These are phyloP conservation scores for Populus tomentosa DNA, from an alignment of 441 rosid species.

Conservation along the genomic window DNA sequence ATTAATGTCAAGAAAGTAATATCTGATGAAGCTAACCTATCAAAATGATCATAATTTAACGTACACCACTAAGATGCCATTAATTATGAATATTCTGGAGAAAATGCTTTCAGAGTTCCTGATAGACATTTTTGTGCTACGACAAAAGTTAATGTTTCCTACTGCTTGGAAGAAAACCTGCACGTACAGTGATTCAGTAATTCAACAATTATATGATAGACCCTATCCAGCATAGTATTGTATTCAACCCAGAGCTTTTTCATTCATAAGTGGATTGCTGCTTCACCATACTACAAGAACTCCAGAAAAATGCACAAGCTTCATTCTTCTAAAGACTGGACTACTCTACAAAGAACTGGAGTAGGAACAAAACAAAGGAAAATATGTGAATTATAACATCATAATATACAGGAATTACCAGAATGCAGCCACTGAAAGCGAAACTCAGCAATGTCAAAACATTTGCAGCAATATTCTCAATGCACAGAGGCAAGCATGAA, in stretches of 20 bases:
- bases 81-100: not conserved
- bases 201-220: not conserved
- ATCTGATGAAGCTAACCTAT: not conserved
- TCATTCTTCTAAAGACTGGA: not conserved
- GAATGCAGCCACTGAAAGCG: constrained; percentile 73
- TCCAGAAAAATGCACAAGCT: not conserved
- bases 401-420: constrained; percentile 46
- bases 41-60: not conserved
- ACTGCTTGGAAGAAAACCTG: not conserved
- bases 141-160: not conserved
- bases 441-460: constrained; percentile 77
- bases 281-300: constrained; percentile 6
- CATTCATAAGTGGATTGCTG: not conserved
- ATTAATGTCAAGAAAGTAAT: not conserved
- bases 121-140: not conserved
- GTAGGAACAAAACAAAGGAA: not conserved
- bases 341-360: not conserved
- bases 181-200: not conserved
- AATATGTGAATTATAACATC: not conserved
- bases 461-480: constrained; percentile 81
- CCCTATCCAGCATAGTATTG: not conserved
- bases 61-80: not conserved
- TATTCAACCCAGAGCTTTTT: not conserved
- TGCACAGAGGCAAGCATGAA: constrained; percentile 61
- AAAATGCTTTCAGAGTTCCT: not conserved